Conservation (phyloP, 192 early-diverging fungal genomes). For the Rhizophagus clarus region DNA sequence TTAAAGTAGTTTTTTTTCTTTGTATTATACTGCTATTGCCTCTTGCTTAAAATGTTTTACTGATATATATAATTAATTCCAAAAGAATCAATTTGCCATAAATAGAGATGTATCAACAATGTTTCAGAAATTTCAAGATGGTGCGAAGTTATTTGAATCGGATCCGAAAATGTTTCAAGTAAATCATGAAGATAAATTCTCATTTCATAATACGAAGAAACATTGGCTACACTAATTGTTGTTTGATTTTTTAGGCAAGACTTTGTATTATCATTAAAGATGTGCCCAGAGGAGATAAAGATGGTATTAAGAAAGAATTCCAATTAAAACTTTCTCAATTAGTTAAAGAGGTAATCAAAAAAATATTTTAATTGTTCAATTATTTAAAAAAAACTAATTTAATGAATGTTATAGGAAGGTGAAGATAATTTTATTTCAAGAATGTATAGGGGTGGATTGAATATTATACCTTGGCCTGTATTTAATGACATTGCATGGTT, state of each 20-base stretch:
- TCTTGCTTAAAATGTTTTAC: not conserved
- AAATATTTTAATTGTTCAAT: not conserved
- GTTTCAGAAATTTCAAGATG: too few species aligned
- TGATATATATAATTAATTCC: not conserved
- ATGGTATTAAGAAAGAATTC: slow-evolving; percentile 21
- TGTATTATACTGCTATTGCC: not conserved
- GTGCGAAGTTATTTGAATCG: not conserved
- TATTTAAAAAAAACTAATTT: too few species aligned
- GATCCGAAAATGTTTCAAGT: slow-evolving; percentile 22
- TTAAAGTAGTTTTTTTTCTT: not conserved
- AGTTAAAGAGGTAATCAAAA: not conserved
- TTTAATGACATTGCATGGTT: slow-evolving; percentile 23
- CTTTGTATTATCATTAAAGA: slow-evolving; percentile 32
- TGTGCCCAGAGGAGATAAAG: slow-evolving; percentile 16
- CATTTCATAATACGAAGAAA: not conserved
- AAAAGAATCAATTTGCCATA: slow-evolving; percentile 26
- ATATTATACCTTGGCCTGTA: slow-evolving; percentile 30
- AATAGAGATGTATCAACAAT: slow-evolving; percentile 24
- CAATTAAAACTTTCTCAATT: not conserved
- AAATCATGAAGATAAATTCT: not conserved
- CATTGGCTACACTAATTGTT: not conserved
- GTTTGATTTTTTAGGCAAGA: not conserved
- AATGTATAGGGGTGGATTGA: slow-evolving; percentile 11
- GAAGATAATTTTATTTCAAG: slow-evolving; percentile 32
- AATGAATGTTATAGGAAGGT: not conserved